Evolutionary conservation across 2,329 filamentous ascomycete species (phyloP).

Genomic region (Emmonsiellopsis sp.): DNA sequence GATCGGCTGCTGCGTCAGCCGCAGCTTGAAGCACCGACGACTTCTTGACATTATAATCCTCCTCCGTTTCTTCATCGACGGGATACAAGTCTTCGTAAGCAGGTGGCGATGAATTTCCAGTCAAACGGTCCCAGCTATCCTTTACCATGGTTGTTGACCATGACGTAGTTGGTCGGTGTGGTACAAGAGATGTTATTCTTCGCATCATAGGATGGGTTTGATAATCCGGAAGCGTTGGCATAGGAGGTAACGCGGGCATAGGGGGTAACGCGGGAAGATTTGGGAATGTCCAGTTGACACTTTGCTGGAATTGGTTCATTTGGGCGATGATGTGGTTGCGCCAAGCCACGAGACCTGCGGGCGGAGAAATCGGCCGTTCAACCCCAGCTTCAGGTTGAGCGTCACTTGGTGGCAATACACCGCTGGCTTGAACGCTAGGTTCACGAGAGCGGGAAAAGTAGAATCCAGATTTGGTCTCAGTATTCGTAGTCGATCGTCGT

Average conservation of each 20-base stretch:
- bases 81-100: conserved; percentile 75
- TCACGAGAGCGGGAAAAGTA: conserved; percentile 14
- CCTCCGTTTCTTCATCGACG: conserved; percentile 24
- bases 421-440: conserved; percentile 10
- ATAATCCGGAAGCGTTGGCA: conserved; percentile 61
- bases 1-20: conserved; percentile 35
- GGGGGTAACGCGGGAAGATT: conserved; percentile 52
- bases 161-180: conserved; percentile 51
- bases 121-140: conserved; percentile 56
- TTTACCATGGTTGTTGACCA: conserved; percentile 21
- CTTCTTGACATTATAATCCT: conserved; percentile 35
- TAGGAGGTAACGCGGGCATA: conserved; percentile 53
- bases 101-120: conserved; percentile 51
- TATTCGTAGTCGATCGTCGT: conserved; percentile 28
- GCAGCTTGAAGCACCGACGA: conserved; percentile 34
- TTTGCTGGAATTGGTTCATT: conserved; percentile 68
- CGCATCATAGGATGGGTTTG: conserved; percentile 65
- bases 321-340: conserved; percentile 66
- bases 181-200: conserved; percentile 63
- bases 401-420: conserved; percentile 17
- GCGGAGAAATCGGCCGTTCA: conserved; percentile 39
- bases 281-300: conserved; percentile 56
- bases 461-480: conserved; percentile 20
- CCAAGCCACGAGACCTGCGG: conserved; percentile 59
- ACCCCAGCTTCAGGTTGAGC: conserved; percentile 18